Evolutionary conservation across 2,329 filamentous ascomycete genomes (phyloP).

Genomic region (Parastagonospora avenae): DNA sequence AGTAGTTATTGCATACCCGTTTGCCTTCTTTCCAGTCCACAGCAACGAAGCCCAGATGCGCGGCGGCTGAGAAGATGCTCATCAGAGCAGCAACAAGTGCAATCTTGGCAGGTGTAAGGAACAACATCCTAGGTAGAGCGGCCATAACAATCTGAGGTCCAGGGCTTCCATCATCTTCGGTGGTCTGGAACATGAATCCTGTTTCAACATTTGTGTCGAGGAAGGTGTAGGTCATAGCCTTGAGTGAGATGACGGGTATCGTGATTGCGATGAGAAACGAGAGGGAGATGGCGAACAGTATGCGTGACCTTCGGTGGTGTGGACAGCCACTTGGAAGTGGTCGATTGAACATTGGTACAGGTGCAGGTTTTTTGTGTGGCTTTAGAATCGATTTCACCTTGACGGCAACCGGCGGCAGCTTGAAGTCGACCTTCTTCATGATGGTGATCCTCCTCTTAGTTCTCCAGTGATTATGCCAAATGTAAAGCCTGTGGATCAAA

Average conservation of each 20-base stretch:
- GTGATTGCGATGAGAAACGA: conserved; percentile 24
- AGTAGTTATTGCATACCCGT: conserved; percentile 16
- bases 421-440: conserved; percentile 15
- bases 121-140: conserved; percentile 33
- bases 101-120: conserved; percentile 33
- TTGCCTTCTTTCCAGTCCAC: conserved; percentile 34
- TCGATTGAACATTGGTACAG: conserved; percentile 8
- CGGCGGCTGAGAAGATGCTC: conserved; percentile 23
- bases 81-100: conserved; percentile 31
- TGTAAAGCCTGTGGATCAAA: neutral
- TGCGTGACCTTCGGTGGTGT: conserved; percentile 25
- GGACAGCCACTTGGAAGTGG: conserved; percentile 17
- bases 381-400: conserved; percentile 19
- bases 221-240: conserved; percentile 39
- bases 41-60: conserved; percentile 29
- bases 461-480: neutral
- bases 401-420: conserved; percentile 9
- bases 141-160: conserved; percentile 27
- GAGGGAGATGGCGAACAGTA: conserved; percentile 25
- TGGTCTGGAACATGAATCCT: conserved; percentile 36
- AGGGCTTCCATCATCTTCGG: conserved; percentile 13
- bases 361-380: conserved; percentile 8
- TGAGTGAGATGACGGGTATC: conserved; percentile 29
- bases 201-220: conserved; percentile 37
- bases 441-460: neutral